These are phyloP conservation scores for Gymnopus androsaceus DNA, from an alignment of 1,284 basidiomycete species.

Conservation along the genomic window DNA sequence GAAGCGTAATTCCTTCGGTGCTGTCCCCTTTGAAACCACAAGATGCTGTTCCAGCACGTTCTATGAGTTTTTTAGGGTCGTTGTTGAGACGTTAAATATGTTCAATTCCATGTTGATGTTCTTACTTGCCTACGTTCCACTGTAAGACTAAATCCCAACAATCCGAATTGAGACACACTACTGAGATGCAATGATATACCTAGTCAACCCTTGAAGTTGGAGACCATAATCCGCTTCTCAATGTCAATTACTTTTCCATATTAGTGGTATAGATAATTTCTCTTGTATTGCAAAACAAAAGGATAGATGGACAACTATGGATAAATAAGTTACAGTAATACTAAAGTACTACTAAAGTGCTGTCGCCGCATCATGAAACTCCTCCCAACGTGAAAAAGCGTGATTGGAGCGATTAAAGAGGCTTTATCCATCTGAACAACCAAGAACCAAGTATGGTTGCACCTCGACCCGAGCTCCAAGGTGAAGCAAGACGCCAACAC, in stretches of 20 bases:
- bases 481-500: conserved; percentile 60
- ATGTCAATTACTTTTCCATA: no score
- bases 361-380: conserved; percentile 83
- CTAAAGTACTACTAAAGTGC: not conserved
- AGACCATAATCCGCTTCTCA: no score
- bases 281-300: no score
- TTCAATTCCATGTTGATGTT: no score
- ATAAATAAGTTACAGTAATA: no score
- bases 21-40: conserved; percentile 63
- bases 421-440: conserved; percentile 57
- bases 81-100: conserved; percentile 6
- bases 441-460: conserved; percentile 32
- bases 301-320: no score
- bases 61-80: conserved; percentile 22
- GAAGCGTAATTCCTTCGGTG: conserved; percentile 50
- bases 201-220: no score
- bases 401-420: conserved; percentile 81
- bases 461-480: conserved; percentile 43
- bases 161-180: no score
- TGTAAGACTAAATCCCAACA: no score
- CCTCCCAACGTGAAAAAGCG: conserved; percentile 64
- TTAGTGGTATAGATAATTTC: no score
- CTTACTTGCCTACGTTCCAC: no score
- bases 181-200: no score
- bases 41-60: conserved; percentile 50